Percentiles rank a stretch among this genome's conserved stretches.
Conservation (phyloP, 352 stramenopile species). For the Blastocystis sp. region DNA sequence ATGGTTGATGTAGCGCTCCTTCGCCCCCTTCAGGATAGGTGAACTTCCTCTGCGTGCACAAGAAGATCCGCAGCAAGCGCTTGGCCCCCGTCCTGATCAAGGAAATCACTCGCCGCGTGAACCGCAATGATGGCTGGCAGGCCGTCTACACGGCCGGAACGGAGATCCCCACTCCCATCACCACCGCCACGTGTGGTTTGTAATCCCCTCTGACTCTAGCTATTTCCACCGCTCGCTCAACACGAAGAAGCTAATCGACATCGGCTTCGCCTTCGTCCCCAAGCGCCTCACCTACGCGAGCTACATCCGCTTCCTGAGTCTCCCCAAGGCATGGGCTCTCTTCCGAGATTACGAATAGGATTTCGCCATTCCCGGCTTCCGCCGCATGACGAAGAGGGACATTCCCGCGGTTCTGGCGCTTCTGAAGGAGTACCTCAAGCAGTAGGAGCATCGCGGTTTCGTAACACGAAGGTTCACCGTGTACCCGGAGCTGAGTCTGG, state of each 20-base stretch:
- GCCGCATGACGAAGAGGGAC: conserved; percentile 77
- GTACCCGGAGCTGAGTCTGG: conserved; percentile 79
- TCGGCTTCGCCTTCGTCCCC: conserved; percentile 89
- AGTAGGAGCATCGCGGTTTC: conserved; percentile 71
- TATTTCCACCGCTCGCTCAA: conserved; percentile 96
- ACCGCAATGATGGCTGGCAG: conserved; percentile 78
- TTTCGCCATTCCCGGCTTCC: conserved; percentile 74
- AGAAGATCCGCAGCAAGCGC: conserved; percentile 91
- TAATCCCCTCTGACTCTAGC: conserved; percentile 75
- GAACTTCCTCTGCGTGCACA: conserved; percentile 99
- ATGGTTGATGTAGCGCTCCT: conserved; percentile 74
- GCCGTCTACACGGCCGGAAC: conserved; percentile 97
- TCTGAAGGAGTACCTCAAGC: conserved; percentile 79
- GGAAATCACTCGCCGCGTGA: conserved; percentile 96
- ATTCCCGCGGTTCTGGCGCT: conserved; percentile 77
- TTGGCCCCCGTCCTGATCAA: conserved; percentile 97
- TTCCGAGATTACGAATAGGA: conserved; percentile 7
- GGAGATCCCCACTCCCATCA: conserved; percentile 89
- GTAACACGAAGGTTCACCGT: conserved; percentile 77
- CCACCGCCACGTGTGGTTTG: conserved; percentile 71
- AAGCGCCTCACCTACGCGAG: conserved; percentile 89
- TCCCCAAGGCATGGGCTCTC: conserved; percentile 75
- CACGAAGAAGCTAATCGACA: conserved; percentile 94
- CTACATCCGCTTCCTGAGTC: conserved; percentile 84
- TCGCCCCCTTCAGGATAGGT: conserved; percentile 84